These are phyloP conservation scores for Exophiala bonariae DNA, from an alignment of 2,329 filamentous ascomycete genomes.

Conservation along the genomic window DNA sequence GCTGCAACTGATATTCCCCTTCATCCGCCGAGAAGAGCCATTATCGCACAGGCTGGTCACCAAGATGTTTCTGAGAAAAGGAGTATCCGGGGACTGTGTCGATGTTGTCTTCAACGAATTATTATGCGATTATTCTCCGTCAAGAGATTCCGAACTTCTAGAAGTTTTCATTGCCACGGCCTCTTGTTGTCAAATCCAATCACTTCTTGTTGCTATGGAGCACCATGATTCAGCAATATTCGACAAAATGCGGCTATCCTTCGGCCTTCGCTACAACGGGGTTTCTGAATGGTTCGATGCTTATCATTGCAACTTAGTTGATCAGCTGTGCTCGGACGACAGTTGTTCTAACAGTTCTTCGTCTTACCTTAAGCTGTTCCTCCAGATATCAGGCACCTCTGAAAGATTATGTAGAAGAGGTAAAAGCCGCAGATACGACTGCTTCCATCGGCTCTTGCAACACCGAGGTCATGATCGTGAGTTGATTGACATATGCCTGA, in stretches of 20 bases:
- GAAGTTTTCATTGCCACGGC: slow-evolving; percentile 5
- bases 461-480: slow-evolving; percentile 1
- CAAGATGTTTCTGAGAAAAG: slow-evolving; percentile 8
- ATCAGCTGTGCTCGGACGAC: not conserved
- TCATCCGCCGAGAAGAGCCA: slow-evolving; percentile 1
- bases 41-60: slow-evolving; percentile 8
- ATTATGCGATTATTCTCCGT: slow-evolving; percentile 12
- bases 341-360: not conserved
- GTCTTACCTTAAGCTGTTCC: slow-evolving; percentile 5
- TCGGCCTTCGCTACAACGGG: slow-evolving; percentile 1
- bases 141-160: slow-evolving; percentile 6
- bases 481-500: slow-evolving; percentile 5
- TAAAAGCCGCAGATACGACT: slow-evolving; percentile 5
- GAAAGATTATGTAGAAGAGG: not conserved
- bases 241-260: slow-evolving; percentile 4
- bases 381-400: not conserved
- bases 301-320: slow-evolving; percentile 3
- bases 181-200: slow-evolving; percentile 2
- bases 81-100: slow-evolving; percentile 5
- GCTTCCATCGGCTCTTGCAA: slow-evolving; percentile 10
- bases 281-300: slow-evolving; percentile 5
- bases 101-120: slow-evolving; percentile 7
- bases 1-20: slow-evolving; percentile 6
- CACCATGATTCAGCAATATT: slow-evolving; percentile 4
- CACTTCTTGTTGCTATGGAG: slow-evolving; percentile 7